Evolutionary conservation across 2,329 filamentous ascomycete genomes (phyloP).

Genomic region (Botryotinia globosa): DNA sequence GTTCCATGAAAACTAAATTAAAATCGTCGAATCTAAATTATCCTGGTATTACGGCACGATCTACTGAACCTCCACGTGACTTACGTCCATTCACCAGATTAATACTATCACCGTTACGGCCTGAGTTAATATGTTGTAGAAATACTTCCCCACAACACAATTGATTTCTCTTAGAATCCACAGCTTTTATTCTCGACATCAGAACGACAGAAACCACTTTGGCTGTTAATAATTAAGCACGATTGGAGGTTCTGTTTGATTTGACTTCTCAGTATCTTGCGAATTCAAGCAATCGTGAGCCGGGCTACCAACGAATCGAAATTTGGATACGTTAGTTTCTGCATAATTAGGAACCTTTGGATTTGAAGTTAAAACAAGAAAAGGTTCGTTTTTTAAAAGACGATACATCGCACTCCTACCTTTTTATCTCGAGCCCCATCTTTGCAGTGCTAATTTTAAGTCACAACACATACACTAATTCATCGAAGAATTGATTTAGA

Average conservation of each 20-base stretch:
- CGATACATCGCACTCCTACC: neutral
- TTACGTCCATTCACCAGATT: neutral
- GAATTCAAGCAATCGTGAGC: neutral
- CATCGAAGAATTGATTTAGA: neutral
- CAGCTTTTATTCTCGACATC: neutral
- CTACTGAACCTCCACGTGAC: neutral
- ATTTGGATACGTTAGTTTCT: neutral
- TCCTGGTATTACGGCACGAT: neutral
- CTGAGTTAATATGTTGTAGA: neutral
- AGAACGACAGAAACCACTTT: neutral
- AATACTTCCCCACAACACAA: accelerated
- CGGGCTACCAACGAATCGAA: neutral
- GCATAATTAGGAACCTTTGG: neutral
- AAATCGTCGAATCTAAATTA: neutral
- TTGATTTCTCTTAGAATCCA: neutral
- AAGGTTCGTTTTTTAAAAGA: neutral
- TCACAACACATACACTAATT: neutral
- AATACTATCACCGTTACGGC: neutral
- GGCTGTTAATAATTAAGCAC: neutral
- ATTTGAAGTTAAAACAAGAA: neutral
- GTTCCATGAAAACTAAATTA: accelerated
- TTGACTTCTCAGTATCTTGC: neutral
- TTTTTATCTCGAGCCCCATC: neutral
- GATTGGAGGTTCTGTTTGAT: neutral
- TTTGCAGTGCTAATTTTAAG: neutral